These are phyloP conservation scores for Phytophthora uliginosa DNA, from an alignment of 352 stramenopile genomes.

Conservation along the genomic window DNA sequence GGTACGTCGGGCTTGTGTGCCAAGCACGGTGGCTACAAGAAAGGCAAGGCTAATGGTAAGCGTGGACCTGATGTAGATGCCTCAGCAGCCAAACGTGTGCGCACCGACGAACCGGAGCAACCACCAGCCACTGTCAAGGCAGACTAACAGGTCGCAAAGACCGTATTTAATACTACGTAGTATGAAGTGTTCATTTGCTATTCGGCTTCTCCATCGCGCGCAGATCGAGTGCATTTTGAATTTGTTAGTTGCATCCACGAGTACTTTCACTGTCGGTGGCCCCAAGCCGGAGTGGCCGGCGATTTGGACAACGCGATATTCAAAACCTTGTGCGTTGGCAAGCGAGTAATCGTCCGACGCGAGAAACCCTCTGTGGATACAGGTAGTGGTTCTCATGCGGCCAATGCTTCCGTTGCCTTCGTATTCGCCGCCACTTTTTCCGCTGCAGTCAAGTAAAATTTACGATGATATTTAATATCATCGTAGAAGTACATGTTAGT, in stretches of 20 bases:
- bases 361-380: constrained; percentile 89
- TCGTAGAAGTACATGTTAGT: too few relatives aligned
- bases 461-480: too few relatives aligned
- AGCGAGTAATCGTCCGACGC: constrained; percentile 81
- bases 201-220: background rate
- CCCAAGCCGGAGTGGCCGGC: background rate
- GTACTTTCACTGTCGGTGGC: background rate
- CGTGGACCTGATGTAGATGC: constrained; percentile 15
- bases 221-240: background rate
- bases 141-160: constrained; percentile 36
- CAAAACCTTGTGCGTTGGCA: constrained; percentile 60
- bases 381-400: constrained; percentile 96
- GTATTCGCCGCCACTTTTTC: constrained; percentile 73
- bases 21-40: constrained; percentile 87
- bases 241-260: background rate
- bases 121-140: constrained; percentile 17
- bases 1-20: constrained; percentile 81
- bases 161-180: constrained; percentile 45
- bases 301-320: background rate
- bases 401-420: constrained; percentile 87
- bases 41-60: constrained; percentile 42
- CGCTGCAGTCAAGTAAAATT: too few relatives aligned
- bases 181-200: constrained; percentile 5
- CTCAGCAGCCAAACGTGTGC: constrained; percentile 26
- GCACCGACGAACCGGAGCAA: constrained; percentile 20